A percentile compares a stretch with the other conserved stretches of the same genome.
phyloP scores from a whole-genome alignment of 768 basidiomycete genomes.

The Nidularia sp. region DNA sequence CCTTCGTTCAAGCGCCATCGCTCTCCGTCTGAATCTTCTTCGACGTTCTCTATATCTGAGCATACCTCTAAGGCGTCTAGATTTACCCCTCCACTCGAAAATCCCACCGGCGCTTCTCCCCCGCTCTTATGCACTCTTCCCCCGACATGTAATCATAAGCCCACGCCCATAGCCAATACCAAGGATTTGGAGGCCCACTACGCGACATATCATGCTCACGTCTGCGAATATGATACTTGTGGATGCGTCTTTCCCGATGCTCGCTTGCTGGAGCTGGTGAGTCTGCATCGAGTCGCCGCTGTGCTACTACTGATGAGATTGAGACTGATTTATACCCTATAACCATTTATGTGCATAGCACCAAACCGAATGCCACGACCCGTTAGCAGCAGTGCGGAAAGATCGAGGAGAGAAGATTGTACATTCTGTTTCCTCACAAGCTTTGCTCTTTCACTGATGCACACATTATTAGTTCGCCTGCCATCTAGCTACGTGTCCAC shows the following conservation, averaged over 20 bases:
- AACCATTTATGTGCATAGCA: slow-evolving; percentile 38
- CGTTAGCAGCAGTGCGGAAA: slow-evolving; percentile 69
- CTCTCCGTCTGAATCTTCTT: slow-evolving; percentile 30
- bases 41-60: slow-evolving; percentile 18
- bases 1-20: slow-evolving; percentile 28
- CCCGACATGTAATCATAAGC: slow-evolving; percentile 71
- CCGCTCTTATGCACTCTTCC: slow-evolving; percentile 70
- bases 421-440: slow-evolving; percentile 4
- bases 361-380: slow-evolving; percentile 86
- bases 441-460: slow-evolving; percentile 2
- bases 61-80: background rate
- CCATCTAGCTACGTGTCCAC: slow-evolving; percentile 56
- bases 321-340: background rate
- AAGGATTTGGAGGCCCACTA: slow-evolving; percentile 81
- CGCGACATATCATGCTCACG: slow-evolving; percentile 78
- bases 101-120: slow-evolving; percentile 23
- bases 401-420: slow-evolving; percentile 87
- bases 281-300: slow-evolving; percentile 18
- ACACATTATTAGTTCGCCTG: slow-evolving; percentile 62
- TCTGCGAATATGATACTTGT: slow-evolving; percentile 69
- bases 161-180: slow-evolving; percentile 61
- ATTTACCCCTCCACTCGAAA: background rate
- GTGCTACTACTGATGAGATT: slow-evolving; percentile 3
- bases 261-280: slow-evolving; percentile 72
- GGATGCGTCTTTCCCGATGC: slow-evolving; percentile 84